A percentile compares a stretch with the other conserved stretches of the same genome.
These are phyloP conservation scores for Quercus berberidifolia DNA, from an alignment of 306 rosid genomes.

Conservation along the genomic window DNA sequence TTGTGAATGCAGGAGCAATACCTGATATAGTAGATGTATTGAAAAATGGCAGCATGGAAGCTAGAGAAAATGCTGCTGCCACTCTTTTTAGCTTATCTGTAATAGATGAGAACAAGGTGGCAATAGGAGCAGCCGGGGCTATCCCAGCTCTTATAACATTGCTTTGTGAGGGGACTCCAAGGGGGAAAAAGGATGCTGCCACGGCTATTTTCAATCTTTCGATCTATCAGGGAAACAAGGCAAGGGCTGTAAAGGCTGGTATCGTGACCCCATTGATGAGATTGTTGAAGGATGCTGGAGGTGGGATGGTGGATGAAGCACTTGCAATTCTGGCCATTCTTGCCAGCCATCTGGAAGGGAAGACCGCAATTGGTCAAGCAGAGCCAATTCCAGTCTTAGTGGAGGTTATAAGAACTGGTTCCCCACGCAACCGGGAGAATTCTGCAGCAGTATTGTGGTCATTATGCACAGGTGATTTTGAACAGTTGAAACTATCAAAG, in stretches of 20 bases:
- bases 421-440: constrained; percentile 94
- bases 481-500: constrained; percentile 69
- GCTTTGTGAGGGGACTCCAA: constrained; percentile 89
- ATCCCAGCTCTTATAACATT: too few relatives aligned
- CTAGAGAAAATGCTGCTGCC: too few relatives aligned
- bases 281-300: constrained; percentile 78
- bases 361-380: constrained; percentile 62
- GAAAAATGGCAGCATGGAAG: too few relatives aligned
- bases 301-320: constrained; percentile 96
- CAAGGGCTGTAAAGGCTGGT: constrained; percentile 92
- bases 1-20: constrained; percentile 91
- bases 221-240: constrained; percentile 96
- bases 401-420: constrained; percentile 81
- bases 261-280: constrained; percentile 71
- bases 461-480: constrained; percentile 56
- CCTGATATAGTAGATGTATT: constrained; percentile 90
- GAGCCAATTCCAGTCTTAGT: constrained; percentile 68
- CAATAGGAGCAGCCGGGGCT: too few relatives aligned
- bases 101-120: too few relatives aligned
- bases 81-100: too few relatives aligned
- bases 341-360: constrained; percentile 85
- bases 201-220: constrained; percentile 92
- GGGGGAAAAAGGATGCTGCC: constrained; percentile 99
- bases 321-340: constrained; percentile 92
- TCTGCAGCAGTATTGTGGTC: constrained; percentile 92